Evolutionary conservation across 768 basidiomycete species (phyloP), one percentile per base, ranked within the genome.

Genomic region (Chalciporus piperatus): DNA sequence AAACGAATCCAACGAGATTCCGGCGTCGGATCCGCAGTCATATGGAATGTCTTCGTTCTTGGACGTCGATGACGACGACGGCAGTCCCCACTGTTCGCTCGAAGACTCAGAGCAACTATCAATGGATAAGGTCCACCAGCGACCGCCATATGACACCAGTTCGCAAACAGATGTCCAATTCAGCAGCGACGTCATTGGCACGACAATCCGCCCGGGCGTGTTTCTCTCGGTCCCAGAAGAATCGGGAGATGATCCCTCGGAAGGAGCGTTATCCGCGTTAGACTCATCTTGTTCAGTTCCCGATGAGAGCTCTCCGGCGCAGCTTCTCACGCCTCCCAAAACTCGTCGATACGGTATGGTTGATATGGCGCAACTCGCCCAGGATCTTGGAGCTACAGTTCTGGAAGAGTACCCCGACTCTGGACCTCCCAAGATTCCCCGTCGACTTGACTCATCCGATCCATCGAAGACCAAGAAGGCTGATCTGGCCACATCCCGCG

Each of bases 71-170:
- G 51, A 44, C 9, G 54, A 48, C 13, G 52, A 48, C 30, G 20
- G 19, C 20, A 5, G 3, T 2, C 11, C 10, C 8, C 27, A 42
- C 12, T 17, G 2, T 16, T 5, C 32, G 17, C 32, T 3, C 3
- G 17, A 55, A 33, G 40, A 42, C 13, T 3, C 6, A 4, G 20
- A 37, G 9, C 39, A 6, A 14, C 51, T 12, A 9, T 22, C 17
- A 32, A 42, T 0, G 16, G 9, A 25, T 5, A 22, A 17, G 14
- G 22, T 42, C 22, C 27, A 38, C 20, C 40, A 4, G 8, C 14
- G 42, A 25, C 58, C 60, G 0, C 55, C 63, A 1, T 62, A 62
- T 35, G 57, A 56, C 33, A 56, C 45, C 20, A 51, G 46, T 32
- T 42, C 25, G 13, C 7, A 25, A 4, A 45, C 43, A 5, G 38